Evolutionary conservation across 345 rosid species (phyloP).

Genomic region (Aquilaria sinensis): DNA sequence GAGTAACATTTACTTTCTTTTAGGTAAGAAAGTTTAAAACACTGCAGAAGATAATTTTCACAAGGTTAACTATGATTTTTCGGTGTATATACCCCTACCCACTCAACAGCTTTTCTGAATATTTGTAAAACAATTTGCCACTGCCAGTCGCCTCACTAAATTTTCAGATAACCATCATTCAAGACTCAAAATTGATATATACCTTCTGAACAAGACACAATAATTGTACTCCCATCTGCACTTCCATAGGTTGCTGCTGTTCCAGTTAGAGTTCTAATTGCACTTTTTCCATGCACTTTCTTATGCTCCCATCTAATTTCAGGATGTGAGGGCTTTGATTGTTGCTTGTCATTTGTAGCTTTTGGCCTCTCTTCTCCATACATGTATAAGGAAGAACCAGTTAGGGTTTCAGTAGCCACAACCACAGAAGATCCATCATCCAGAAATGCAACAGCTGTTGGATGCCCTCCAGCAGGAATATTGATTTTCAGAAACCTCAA

Average conservation of each 20-base stretch:
- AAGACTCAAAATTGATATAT: not conserved
- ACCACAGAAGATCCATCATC: conserved; percentile 79
- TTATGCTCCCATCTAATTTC: conserved; percentile 83
- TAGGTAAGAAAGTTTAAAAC: too few species aligned
- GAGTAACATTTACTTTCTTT: too few species aligned
- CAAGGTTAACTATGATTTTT: too few species aligned
- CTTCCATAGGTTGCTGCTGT: conserved; percentile 79
- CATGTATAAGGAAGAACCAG: conserved; percentile 78
- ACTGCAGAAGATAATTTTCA: too few species aligned
- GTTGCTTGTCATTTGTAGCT: conserved; percentile 50
- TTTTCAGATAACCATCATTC: too few species aligned
- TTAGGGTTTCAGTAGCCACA: conserved; percentile 54
- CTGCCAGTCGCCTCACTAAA: too few species aligned
- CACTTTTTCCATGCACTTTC: conserved; percentile 58
- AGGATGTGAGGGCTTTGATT: conserved; percentile 74
- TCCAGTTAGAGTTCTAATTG: conserved; percentile 61
- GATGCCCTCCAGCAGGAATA: conserved; percentile 88
- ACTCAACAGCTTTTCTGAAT: too few species aligned
- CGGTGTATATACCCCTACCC: too few species aligned
- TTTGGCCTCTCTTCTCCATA: conserved; percentile 76
- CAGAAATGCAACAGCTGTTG: conserved; percentile 63
- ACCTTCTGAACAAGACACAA: conserved; percentile 97
- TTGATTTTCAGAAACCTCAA: conserved; percentile 74
- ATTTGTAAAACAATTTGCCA: too few species aligned
- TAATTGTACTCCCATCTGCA: conserved; percentile 76